These are phyloP conservation scores for Botrytis paeoniae DNA, from an alignment of 2,329 filamentous ascomycete species.

Conservation along the genomic window DNA sequence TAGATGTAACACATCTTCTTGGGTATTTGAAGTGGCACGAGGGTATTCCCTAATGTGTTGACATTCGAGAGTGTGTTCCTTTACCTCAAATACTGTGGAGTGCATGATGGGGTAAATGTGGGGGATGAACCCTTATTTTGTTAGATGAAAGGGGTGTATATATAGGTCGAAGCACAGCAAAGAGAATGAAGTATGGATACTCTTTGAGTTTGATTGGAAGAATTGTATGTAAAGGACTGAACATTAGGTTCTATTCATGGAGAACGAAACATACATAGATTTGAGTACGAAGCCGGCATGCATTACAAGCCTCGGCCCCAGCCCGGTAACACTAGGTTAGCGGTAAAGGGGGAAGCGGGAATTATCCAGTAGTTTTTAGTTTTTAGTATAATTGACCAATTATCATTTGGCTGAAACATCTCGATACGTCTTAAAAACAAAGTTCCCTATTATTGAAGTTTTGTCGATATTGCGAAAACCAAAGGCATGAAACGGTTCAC, in stretches of 20 bases:
- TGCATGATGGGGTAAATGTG: constrained; percentile 5
- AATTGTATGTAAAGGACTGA: neutral
- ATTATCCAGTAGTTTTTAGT: neutral
- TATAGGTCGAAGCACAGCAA: neutral
- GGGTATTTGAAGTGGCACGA: constrained; percentile 64
- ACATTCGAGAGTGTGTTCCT: constrained; percentile 69
- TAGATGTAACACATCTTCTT: constrained; percentile 72
- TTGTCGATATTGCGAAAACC: neutral
- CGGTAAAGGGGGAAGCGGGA: neutral
- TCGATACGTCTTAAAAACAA: neutral
- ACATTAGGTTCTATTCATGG: neutral
- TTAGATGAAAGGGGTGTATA: neutral
- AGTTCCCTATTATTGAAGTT: neutral
- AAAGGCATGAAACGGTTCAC: neutral
- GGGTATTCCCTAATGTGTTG: constrained; percentile 83
- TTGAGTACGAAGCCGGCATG: neutral
- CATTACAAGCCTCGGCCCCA: constrained; percentile 8
- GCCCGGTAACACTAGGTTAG: neutral
- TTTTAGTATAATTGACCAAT: neutral
- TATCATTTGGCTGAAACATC: neutral
- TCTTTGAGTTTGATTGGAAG: neutral
- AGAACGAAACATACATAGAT: neutral
- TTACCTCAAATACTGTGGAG: constrained; percentile 55
- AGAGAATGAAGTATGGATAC: neutral
- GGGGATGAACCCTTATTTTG: neutral